A percentile compares a stretch with the other conserved stretches of the same genome.
These are phyloP conservation scores for Pleurotus pulmonarius DNA, from an alignment of 768 basidiomycete species.

Conservation along the genomic window DNA sequence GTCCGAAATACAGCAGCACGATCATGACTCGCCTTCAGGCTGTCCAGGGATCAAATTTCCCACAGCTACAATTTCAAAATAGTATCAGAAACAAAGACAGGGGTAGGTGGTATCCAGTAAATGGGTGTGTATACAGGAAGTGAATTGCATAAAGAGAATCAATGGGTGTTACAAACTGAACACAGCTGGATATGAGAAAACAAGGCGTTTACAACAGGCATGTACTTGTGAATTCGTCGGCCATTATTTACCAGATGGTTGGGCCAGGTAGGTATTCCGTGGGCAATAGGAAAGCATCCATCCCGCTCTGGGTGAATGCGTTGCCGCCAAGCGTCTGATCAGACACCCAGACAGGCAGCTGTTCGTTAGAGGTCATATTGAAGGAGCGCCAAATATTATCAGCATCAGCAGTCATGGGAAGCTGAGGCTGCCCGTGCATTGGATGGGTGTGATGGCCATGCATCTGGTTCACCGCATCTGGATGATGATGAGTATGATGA, in stretches of 20 bases:
- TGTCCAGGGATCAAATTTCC: too few relatives aligned
- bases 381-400: conserved; percentile 78
- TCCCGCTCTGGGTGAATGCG: conserved; percentile 75
- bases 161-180: conserved; percentile 6
- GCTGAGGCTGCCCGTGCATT: conserved; percentile 23
- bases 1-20: too few relatives aligned
- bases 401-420: conserved; percentile 32
- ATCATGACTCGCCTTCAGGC: too few relatives aligned
- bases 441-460: conserved; percentile 17
- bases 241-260: conserved; percentile 63
- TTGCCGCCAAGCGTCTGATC: conserved; percentile 78
- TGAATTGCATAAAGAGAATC: conserved; percentile 9
- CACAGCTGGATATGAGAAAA: conserved; percentile 3
- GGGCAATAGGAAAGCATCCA: conserved; percentile 82
- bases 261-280: conserved; percentile 65
- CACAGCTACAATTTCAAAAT: too few relatives aligned
- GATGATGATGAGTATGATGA: conserved; percentile 1
- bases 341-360: conserved; percentile 82
- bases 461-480: conserved; percentile 18
- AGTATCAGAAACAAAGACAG: too few relatives aligned
- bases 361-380: conserved; percentile 67
- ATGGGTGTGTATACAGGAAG: conserved; percentile 7
- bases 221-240: conserved; percentile 2
- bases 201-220: conserved; percentile 1
- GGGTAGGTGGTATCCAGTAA: too few relatives aligned